Conservation (phyloP, 192 early-diverging fungal species). For the Backusella sp. region DNA sequence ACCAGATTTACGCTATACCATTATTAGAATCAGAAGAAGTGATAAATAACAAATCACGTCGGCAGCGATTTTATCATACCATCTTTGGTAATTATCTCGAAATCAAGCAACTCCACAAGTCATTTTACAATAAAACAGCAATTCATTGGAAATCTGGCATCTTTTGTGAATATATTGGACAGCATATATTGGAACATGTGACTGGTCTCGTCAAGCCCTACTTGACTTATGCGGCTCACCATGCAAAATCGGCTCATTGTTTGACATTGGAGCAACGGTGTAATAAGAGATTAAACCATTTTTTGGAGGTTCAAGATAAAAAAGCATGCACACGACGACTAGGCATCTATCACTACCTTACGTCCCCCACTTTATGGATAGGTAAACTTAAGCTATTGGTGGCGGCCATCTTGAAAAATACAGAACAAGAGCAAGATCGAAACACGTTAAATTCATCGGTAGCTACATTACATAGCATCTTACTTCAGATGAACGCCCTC, state of each 20-base stretch:
- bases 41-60: neutral
- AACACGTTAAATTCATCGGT: neutral
- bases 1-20: slow-evolving; percentile 16
- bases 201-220: slow-evolving; percentile 10
- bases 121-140: neutral
- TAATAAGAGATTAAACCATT: slow-evolving; percentile 2
- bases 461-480: neutral
- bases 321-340: slow-evolving; percentile 1
- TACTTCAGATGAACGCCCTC: slow-evolving; percentile 13
- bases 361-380: slow-evolving; percentile 19
- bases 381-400: slow-evolving; percentile 17
- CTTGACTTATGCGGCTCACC: slow-evolving; percentile 1
- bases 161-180: slow-evolving; percentile 8
- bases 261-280: slow-evolving; percentile 6
- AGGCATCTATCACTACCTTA: slow-evolving; percentile 17
- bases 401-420: slow-evolving; percentile 20
- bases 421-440: neutral
- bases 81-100: slow-evolving; percentile 22
- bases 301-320: slow-evolving; percentile 5
- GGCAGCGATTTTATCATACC: slow-evolving; percentile 4
- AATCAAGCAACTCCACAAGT: slow-evolving; percentile 12
- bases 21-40: neutral
- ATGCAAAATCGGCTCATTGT: slow-evolving; percentile 10
- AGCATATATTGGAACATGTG: neutral
- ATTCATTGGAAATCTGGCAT: neutral